Conservation (phyloP, 225 moss, liverwort and hornwort genomes). For the Sphagnum tenellum region DNA sequence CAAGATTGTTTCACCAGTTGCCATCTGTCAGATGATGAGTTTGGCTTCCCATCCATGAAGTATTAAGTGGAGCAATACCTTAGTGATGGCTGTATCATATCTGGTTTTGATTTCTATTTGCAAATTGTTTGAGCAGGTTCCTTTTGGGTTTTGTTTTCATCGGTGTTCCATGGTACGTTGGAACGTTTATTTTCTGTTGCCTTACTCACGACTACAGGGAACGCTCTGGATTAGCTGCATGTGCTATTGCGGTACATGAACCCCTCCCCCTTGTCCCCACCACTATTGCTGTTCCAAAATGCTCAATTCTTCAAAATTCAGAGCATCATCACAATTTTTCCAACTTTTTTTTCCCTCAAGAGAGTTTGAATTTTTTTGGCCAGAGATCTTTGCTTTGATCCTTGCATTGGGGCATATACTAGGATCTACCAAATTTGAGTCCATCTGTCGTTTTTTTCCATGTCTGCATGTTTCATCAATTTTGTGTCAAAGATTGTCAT, state of each 20-base stretch:
- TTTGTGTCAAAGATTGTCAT: too few relatives aligned
- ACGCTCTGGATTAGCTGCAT: conserved; percentile 39
- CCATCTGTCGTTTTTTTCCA: too few relatives aligned
- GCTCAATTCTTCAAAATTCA: too few relatives aligned
- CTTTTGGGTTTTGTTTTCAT: conserved; percentile 34
- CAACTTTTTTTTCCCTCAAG: too few relatives aligned
- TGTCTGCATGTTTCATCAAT: too few relatives aligned
- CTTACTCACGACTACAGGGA: conserved; percentile 36
- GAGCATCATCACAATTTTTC: too few relatives aligned
- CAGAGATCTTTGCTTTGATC: too few relatives aligned
- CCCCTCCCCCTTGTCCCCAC: not conserved
- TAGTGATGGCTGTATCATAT: not conserved
- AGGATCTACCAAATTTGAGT: too few relatives aligned
- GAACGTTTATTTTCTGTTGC: conserved; percentile 34
- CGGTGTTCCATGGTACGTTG: conserved; percentile 40
- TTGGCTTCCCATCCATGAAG: not conserved
- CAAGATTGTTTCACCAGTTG: too few relatives aligned
- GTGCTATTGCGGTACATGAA: conserved; percentile 19
- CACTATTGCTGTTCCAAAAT: too few relatives aligned
- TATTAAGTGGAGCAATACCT: not conserved
- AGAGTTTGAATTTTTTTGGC: too few relatives aligned
- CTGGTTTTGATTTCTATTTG: not conserved
- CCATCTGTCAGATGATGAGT: not conserved
- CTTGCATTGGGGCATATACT: too few relatives aligned
- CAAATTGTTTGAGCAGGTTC: conserved; percentile 15